Evolutionary conservation across 2,329 filamentous ascomycete genomes (phyloP), one percentile per base, ranked within the genome.

Genomic region (Emmonsia crescens): DNA sequence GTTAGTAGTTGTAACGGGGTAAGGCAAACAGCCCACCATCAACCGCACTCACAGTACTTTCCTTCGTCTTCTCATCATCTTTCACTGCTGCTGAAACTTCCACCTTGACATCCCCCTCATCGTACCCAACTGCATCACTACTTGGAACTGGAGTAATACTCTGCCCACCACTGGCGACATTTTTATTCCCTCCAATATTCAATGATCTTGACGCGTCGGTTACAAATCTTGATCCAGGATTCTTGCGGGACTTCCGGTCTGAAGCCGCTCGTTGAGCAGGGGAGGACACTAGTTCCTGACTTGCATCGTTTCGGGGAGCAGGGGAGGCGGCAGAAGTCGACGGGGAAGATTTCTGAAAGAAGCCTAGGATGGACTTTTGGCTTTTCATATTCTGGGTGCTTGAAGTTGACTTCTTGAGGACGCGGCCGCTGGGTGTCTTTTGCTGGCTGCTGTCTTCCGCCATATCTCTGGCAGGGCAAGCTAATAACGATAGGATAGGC

Each of bases 91-190:
- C 72, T 14, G 52, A 56, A 40, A 16, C 12, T 61, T 78, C 78
- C 61, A 38, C 65, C 61, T 61, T 61, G 24, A 66, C 67, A 19
- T 83, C 79, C 64, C 88, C 86, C 67, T 88, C 85, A 65, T 89
- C 85, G 0, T 87, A 85, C 60, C 87, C 85, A 31, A 84, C 73
- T 42, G 82, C 83, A 74, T 95, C 90, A 74, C 91, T 95, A 74
- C 89, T 96, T 5, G 91, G 88, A 5, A 88, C 83, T 4, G 91
- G 90, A 0, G 90, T 92, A 62, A 87, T 77, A 62, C 79, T 80
- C 44, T 78, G 76, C 12, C 36, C 51, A 31, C 69, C 79, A 68
- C 66, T 73, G 65, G 65, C 72, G 67, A 65, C 70, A 62, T 66
- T 77, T 68, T 71, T 76, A 57, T 80, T 80, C n/a, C 74, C 77